Percentiles rank a stretch among this genome's conserved stretches.
These are phyloP conservation scores for Pleurozium schreberi DNA, from an alignment of 225 moss, liverwort and hornwort genomes.

Conservation along the genomic window DNA sequence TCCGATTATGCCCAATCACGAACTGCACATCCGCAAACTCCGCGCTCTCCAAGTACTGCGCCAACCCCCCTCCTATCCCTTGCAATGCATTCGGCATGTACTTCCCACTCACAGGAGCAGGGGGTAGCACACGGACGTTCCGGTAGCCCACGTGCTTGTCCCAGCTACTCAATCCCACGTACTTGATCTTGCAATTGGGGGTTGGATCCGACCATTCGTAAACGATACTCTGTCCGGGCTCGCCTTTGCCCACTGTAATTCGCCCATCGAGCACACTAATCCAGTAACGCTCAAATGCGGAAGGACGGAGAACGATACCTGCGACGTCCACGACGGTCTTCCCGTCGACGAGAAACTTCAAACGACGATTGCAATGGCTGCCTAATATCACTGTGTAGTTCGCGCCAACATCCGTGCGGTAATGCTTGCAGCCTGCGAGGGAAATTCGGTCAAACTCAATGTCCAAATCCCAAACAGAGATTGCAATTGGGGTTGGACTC, in stretches of 20 bases:
- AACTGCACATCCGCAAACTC: constrained; percentile 73
- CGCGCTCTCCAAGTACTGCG: constrained; percentile 49
- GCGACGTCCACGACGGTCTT: constrained; percentile 78
- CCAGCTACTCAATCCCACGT: constrained; percentile 91
- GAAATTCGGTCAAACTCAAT: neutral
- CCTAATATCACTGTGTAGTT: constrained; percentile 89
- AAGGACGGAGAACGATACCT: constrained; percentile 48
- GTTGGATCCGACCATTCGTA: constrained; percentile 75
- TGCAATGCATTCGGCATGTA: constrained; percentile 13
- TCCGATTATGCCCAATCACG: constrained; percentile 36
- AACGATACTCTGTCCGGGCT: constrained; percentile 61
- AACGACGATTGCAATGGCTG: constrained; percentile 84
- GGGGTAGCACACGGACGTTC: constrained; percentile 67
- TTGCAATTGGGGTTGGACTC: neutral
- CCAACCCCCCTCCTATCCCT: constrained; percentile 42
- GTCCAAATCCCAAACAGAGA: neutral
- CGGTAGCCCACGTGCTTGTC: constrained; percentile 97
- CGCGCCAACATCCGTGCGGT: constrained; percentile 70
- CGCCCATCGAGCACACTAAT: constrained; percentile 73
- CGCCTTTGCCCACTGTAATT: constrained; percentile 80
- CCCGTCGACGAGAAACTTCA: constrained; percentile 79
- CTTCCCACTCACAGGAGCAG: constrained; percentile 29
- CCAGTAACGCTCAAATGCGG: constrained; percentile 82
- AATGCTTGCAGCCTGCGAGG: constrained; percentile 75
- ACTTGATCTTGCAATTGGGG: constrained; percentile 62